Evolutionary conservation across 2,329 filamentous ascomycete genomes (phyloP).

Genomic region (Aspergillus calidoustus): DNA sequence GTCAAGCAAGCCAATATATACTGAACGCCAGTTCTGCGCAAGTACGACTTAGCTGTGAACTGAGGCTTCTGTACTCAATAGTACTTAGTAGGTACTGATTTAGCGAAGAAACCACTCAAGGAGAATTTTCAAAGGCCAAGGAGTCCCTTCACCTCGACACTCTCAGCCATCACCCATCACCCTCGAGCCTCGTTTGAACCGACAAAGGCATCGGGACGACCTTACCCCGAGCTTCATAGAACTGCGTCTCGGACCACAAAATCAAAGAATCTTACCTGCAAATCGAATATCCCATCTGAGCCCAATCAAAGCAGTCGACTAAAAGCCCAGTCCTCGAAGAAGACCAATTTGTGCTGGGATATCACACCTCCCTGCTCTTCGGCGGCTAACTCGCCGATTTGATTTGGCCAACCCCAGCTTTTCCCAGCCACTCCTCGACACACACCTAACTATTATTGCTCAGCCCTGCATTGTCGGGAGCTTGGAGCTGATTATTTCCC

Average conservation of each 20-base stretch:
- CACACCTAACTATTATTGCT: conserved; percentile 1
- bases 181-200: too few species aligned
- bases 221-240: too few species aligned
- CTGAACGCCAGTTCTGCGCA: background rate
- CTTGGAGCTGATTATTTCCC: conserved; percentile 13
- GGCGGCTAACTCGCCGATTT: conserved; percentile 16
- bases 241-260: background rate
- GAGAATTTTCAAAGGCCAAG: too few species aligned
- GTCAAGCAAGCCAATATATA: background rate
- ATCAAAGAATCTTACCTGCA: background rate
- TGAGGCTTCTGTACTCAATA: too few species aligned
- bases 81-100: too few species aligned
- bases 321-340: background rate
- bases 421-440: conserved; percentile 15
- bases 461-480: conserved; percentile 25
- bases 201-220: too few species aligned
- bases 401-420: conserved; percentile 17
- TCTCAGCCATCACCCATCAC: too few species aligned
- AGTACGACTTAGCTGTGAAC: background rate
- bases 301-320: background rate
- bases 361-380: conserved; percentile 16
- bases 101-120: too few species aligned
- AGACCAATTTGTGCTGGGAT: conserved; percentile 1
- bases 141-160: too few species aligned
- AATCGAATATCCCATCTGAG: background rate